These are phyloP conservation scores for Melaleuca quinquenervia DNA, from an alignment of 345 rosid species.

Conservation along the genomic window DNA sequence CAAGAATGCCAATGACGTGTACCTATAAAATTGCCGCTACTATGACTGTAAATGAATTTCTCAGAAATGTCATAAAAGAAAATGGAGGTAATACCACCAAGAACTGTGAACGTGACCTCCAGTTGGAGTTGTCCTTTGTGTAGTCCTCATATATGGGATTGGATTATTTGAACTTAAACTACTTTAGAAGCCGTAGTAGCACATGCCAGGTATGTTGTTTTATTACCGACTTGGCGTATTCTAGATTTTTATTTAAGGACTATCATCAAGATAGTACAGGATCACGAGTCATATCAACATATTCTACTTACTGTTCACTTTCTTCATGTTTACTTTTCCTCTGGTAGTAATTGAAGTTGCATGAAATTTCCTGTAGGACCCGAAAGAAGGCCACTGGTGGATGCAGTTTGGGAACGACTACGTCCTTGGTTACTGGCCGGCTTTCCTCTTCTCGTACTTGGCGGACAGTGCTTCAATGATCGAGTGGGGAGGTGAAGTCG, in stretches of 20 bases:
- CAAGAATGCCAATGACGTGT: not conserved
- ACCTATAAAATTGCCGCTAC: not conserved
- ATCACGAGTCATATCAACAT: not conserved
- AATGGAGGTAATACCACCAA: constrained; percentile 1
- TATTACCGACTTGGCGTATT: not conserved
- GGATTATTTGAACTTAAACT: not conserved
- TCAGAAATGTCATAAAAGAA: not conserved
- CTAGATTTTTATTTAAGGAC: not conserved
- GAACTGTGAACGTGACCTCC: constrained; percentile 10
- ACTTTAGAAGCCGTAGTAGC: not conserved
- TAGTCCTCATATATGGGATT: not conserved
- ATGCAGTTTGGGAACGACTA: constrained; percentile 90
- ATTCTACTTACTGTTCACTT: not conserved
- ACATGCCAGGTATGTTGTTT: not conserved
- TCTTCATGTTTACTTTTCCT: not conserved
- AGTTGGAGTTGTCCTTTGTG: constrained; percentile 15
- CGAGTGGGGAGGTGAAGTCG: constrained; percentile 99
- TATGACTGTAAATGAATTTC: not conserved
- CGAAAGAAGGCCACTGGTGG: constrained; percentile 98
- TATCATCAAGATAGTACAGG: not conserved
- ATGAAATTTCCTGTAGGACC: constrained; percentile 41
- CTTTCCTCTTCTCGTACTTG: constrained; percentile 88
- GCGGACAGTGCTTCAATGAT: constrained; percentile 92
- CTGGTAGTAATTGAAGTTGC: not conserved
- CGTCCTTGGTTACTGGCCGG: constrained; percentile 92